These are phyloP conservation scores for Rhizopogon roseolus DNA, from an alignment of 768 basidiomycete species.

Conservation along the genomic window DNA sequence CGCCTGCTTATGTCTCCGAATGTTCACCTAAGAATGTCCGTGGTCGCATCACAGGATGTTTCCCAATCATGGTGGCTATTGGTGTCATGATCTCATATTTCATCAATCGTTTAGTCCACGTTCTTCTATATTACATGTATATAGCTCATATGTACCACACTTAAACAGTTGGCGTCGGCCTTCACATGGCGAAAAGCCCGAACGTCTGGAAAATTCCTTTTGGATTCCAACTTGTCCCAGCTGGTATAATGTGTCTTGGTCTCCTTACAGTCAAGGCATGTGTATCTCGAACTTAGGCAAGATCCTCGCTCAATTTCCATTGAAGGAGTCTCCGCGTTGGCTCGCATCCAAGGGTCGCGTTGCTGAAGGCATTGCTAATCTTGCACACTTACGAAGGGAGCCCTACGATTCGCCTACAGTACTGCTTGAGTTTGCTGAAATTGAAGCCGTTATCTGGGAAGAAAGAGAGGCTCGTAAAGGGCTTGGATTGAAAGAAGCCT, in stretches of 20 bases:
- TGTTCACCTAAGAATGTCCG: constrained; percentile 84
- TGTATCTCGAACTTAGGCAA: not conserved
- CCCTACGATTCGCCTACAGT: constrained; percentile 37
- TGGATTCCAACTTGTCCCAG: constrained; percentile 70
- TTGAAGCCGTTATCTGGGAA: constrained; percentile 73
- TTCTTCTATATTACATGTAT: constrained; percentile 7
- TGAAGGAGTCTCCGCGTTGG: constrained; percentile 72
- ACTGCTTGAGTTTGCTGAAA: constrained; percentile 68
- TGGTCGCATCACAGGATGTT: constrained; percentile 79
- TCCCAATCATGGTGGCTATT: constrained; percentile 81
- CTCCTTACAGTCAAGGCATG: constrained; percentile 58
- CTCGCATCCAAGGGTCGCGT: constrained; percentile 58
- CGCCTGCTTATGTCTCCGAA: constrained; percentile 84
- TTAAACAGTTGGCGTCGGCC: constrained; percentile 50
- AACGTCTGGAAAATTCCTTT: constrained; percentile 70
- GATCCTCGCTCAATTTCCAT: constrained; percentile 13
- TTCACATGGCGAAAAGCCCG: constrained; percentile 43
- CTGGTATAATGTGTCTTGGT: constrained; percentile 65
- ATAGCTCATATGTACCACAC: not conserved
- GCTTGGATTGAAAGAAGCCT: constrained; percentile 64
- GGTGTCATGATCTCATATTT: constrained; percentile 87
- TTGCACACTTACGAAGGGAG: constrained; percentile 60
- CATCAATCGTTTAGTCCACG: constrained; percentile 56
- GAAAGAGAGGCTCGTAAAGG: constrained; percentile 64
- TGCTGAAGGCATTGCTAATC: constrained; percentile 50